These are phyloP conservation scores for Zygosaccharomyces lentus DNA, from an alignment of 805 yeast species.

Conservation along the genomic window DNA sequence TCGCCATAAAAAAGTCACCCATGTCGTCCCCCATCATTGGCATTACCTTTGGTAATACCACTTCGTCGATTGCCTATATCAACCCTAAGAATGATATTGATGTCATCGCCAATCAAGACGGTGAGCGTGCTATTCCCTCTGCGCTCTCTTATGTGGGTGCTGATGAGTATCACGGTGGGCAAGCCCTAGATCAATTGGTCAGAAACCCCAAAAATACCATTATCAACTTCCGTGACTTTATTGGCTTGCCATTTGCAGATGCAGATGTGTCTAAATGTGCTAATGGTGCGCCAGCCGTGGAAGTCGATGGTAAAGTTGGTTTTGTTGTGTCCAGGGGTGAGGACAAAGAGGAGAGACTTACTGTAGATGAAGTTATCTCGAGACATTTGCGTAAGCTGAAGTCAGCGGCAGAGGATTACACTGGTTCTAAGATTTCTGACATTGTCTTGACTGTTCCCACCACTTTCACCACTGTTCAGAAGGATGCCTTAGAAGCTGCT, in stretches of 20 bases:
- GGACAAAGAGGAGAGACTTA: constrained; percentile 48
- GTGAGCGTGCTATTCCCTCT: constrained; percentile 95
- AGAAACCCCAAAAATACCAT: constrained; percentile 87
- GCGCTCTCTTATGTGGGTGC: constrained; percentile 85
- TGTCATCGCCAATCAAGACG: constrained; percentile 98
- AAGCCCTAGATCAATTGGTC: constrained; percentile 86
- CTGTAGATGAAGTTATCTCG: constrained; percentile 72
- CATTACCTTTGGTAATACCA: constrained; percentile 92
- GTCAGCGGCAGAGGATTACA: constrained; percentile 87
- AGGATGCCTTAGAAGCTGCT: constrained; percentile 54
- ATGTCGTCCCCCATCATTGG: constrained; percentile 67
- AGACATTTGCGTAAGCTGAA: constrained; percentile 82
- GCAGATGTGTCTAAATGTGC: constrained; percentile 67
- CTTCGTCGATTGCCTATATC: constrained; percentile 90
- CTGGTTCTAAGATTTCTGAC: constrained; percentile 75
- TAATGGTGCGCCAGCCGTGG: constrained; percentile 40
- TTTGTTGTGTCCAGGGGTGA: constrained; percentile 53
- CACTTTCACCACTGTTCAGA: constrained; percentile 72
- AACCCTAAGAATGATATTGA: constrained; percentile 82
- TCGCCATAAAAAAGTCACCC: background rate
- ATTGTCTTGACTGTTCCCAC: constrained; percentile 90
- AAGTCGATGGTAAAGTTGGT: constrained; percentile 57
- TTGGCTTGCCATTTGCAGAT: constrained; percentile 69
- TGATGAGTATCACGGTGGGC: constrained; percentile 97
- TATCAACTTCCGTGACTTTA: constrained; percentile 86